A percentile compares a stretch with the other conserved stretches of the same genome.
phyloP scores from a whole-genome alignment of 768 basidiomycete genomes.

The Lyophyllum decastes region DNA sequence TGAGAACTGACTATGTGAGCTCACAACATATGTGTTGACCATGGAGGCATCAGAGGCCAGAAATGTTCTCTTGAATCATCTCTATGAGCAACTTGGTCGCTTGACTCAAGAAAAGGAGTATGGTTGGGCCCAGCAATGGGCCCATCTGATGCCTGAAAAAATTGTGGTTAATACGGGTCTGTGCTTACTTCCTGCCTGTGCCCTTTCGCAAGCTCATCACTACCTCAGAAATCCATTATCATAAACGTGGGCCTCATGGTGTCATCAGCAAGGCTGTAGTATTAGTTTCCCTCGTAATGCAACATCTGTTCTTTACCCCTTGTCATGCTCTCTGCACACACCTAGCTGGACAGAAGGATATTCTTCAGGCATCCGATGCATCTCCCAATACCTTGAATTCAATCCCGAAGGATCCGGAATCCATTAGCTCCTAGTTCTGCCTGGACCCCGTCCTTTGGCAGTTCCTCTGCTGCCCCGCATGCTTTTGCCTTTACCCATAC shows the following conservation, averaged over 20 bases:
- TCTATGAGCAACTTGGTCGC: background rate
- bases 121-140: too few relatives aligned
- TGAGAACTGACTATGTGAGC: conserved; percentile 8
- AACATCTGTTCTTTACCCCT: conserved; percentile 19
- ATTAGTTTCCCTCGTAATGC: background rate
- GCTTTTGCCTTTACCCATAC: conserved; percentile 22
- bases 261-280: background rate
- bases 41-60: conserved; percentile 16
- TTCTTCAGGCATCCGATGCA: conserved; percentile 9
- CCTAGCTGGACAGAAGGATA: conserved; percentile 18
- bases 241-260: too few relatives aligned
- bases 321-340: conserved; percentile 19
- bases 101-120: background rate
- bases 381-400: background rate
- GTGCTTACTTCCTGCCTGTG: background rate
- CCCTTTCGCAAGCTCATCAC: background rate
- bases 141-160: background rate
- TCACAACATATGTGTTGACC: background rate
- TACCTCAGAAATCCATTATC: too few relatives aligned
- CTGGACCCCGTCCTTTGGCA: conserved; percentile 22
- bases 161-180: background rate
- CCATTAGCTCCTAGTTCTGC: conserved; percentile 10
- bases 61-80: background rate
- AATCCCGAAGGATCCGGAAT: conserved; percentile 24
- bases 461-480: conserved; percentile 24